A percentile compares a stretch with the other conserved stretches of the same genome.
phyloP scores from a whole-genome alignment of 352 stramenopile species.

The Phytophthora megakarya region DNA sequence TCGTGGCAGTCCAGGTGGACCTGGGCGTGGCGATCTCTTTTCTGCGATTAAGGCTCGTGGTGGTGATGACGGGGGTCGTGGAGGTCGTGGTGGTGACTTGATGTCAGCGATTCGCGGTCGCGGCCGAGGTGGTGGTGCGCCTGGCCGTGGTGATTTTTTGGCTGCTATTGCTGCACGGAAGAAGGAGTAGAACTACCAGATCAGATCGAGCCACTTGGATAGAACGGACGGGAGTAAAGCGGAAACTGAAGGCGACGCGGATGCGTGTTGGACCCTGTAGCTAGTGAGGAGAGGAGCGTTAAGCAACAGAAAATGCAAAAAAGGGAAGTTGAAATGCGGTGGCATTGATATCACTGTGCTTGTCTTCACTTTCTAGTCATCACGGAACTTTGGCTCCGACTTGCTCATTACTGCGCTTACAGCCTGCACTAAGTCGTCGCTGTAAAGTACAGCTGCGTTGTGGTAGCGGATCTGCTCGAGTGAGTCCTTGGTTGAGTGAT shows the following conservation, averaged over 20 bases:
- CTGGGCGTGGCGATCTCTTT: conserved; percentile 64
- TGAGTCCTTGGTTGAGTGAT: conserved; percentile 81
- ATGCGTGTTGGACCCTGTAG: conserved; percentile 18
- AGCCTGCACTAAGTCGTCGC: conserved; percentile 79
- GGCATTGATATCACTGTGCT: background rate
- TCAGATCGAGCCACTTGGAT: conserved; percentile 27
- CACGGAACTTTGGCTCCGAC: conserved; percentile 61
- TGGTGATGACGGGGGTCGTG: conserved; percentile 32
- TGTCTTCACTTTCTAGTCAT: conserved; percentile 48
- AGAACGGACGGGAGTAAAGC: conserved; percentile 26
- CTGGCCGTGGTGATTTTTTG: conserved; percentile 56
- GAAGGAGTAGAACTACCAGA: conserved; percentile 46
- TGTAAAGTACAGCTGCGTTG: conserved; percentile 86
- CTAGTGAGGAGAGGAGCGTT: conserved; percentile 24
- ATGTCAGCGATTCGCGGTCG: conserved; percentile 63
- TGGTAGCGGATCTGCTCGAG: conserved; percentile 84
- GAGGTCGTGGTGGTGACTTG: conserved; percentile 50
- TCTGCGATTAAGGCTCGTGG: conserved; percentile 62
- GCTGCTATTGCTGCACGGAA: conserved; percentile 67
- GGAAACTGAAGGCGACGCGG: conserved; percentile 12
- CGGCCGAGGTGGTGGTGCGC: conserved; percentile 38
- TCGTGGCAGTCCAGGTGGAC: conserved; percentile 46
- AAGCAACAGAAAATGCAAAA: conserved; percentile 30
- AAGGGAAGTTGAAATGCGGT: conserved; percentile 24
- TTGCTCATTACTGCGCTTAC: conserved; percentile 78